Percentiles rank a stretch among this genome's conserved stretches.
Evolutionary conservation across 2,329 filamentous ascomycete genomes (phyloP).

Genomic region (Grosmannia penicillata): DNA sequence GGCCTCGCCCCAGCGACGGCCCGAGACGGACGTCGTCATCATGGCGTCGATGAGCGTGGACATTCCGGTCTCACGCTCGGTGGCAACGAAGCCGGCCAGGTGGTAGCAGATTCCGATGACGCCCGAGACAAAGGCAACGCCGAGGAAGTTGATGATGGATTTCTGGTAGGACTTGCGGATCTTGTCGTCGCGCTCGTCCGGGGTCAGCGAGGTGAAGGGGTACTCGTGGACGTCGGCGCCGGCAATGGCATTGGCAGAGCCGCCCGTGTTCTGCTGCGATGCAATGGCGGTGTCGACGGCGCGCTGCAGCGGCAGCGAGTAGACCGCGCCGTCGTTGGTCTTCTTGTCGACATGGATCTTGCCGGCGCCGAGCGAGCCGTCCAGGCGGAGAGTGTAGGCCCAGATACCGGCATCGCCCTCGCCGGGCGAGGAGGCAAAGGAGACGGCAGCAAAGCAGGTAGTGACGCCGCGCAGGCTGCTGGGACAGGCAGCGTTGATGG

Average conservation of each 20-base stretch:
- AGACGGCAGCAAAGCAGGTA: conserved; percentile 55
- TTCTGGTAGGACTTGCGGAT: conserved; percentile 60
- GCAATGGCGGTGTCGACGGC: conserved; percentile 64
- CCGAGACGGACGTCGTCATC: conserved; percentile 50
- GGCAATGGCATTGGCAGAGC: conserved; percentile 12
- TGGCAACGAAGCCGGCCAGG: conserved; percentile 70
- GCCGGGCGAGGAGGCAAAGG: conserved; percentile 59
- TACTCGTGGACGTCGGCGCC: conserved; percentile 39
- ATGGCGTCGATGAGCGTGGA: conserved; percentile 81
- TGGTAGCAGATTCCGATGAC: conserved; percentile 78
- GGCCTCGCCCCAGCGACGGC: conserved; percentile 52
- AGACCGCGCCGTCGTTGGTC: conserved; percentile 63
- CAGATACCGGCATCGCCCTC: conserved; percentile 54
- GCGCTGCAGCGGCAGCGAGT: conserved; percentile 60
- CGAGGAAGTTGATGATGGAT: conserved; percentile 61
- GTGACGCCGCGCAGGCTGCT: conserved; percentile 49
- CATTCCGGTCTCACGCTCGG: conserved; percentile 76
- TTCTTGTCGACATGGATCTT: conserved; percentile 49
- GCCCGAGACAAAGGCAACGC: conserved; percentile 63
- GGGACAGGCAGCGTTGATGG: conserved; percentile 33
- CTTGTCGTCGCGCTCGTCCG: conserved; percentile 46
- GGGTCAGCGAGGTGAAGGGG: conserved; percentile 59
- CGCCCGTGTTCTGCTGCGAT: conserved; percentile 25
- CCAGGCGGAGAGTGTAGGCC: conserved; percentile 77
- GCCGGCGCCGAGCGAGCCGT: conserved; percentile 51